Percentiles rank a stretch among this genome's conserved stretches.
Conservation (phyloP, 2,329 filamentous ascomycete species). For the Rhynchosporium graminicola region DNA sequence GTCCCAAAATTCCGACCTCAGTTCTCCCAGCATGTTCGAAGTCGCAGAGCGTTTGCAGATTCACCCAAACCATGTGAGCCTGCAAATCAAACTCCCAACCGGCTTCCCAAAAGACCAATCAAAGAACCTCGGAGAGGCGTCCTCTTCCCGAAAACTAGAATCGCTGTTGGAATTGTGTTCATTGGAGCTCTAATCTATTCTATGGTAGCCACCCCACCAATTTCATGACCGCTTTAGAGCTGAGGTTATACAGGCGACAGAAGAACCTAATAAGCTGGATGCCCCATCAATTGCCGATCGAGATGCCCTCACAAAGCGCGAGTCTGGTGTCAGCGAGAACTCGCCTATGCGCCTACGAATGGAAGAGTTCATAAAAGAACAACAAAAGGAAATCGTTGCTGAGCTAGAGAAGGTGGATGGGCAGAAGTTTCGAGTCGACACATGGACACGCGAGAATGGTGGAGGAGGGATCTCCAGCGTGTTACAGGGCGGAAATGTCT, state of each 20-base stretch:
- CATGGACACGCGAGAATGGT: slow-evolving; percentile 84
- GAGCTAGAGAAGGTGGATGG: slow-evolving; percentile 85
- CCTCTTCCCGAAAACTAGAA: slow-evolving; percentile 48
- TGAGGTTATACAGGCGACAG: slow-evolving; percentile 37
- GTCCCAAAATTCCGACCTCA: slow-evolving; percentile 27
- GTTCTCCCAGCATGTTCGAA: slow-evolving; percentile 24
- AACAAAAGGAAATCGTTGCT: slow-evolving; percentile 84
- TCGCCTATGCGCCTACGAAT: slow-evolving; percentile 97
- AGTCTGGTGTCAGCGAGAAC: slow-evolving; percentile 69
- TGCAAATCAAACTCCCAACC: no score
- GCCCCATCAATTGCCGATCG: slow-evolving; percentile 76
- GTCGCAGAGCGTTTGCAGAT: slow-evolving; percentile 32
- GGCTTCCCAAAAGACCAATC: slow-evolving; percentile 18
- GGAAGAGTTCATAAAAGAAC: slow-evolving; percentile 93
- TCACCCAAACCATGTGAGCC: slow-evolving; percentile 20
- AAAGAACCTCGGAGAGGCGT: slow-evolving; percentile 34
- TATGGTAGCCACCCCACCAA: slow-evolving; percentile 44
- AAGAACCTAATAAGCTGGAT: slow-evolving; percentile 52
- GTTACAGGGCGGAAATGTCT: slow-evolving; percentile 92
- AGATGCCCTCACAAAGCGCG: slow-evolving; percentile 78
- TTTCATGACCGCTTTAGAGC: slow-evolving; percentile 16
- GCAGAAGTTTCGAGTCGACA: slow-evolving; percentile 76
- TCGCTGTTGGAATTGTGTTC: slow-evolving; percentile 51
- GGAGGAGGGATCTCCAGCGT: slow-evolving; percentile 95
- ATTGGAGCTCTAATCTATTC: slow-evolving; percentile 51